Evolutionary conservation across 176 grass and related monocot genomes (phyloP), one percentile per base, ranked within the genome.

Genomic region (Avena eriantha): DNA sequence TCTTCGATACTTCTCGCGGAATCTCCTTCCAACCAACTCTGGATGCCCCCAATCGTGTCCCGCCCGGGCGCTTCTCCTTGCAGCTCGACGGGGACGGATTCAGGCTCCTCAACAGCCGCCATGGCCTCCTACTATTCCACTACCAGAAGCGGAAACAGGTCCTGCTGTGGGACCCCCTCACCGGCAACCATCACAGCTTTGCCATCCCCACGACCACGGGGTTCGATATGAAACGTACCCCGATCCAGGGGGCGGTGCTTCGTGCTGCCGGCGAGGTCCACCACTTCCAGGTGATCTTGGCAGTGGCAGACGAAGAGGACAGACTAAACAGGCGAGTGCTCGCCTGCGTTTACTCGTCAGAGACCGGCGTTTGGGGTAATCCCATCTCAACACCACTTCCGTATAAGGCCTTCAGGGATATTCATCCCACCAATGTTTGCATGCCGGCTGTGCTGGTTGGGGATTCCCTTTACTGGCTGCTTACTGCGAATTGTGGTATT

Each of bases 61-160:
- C 29, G 29, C 29, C 29, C 29, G 29, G 29, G 29, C 29, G 29
- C 29, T 29, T 29, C 29, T 29, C 29, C 29, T 29, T 29, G 29
- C 29, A 29, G 29, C 29, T 29, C 47, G 10, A 6, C 39, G 2
- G 39, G 2, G 48, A 50, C 48, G 48, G 2, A 50, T 50, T 13
- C 23, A 29, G 3, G 22, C 0, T 64, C 23, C 4, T 26, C 10
- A 26, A 26, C 29, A 18, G 61, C 31, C 29, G 31, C 65, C 61
- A 65, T 65, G 61, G 24, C 61, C 61, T 65, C 24, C 3, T 65
- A 4, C 61, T 65, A 13, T 29, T 65, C 58, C 22, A 10, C 58
- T 0, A 24, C n/a, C 9, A 2, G 8, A 3, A 0, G 2, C 7
- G 2, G n/a, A 26, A 8, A 0, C 0, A 13, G 9, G 1, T 65